Evolutionary conservation across 2,329 filamentous ascomycete genomes (phyloP).

Genomic region (Hymenoscyphus fructigenus): DNA sequence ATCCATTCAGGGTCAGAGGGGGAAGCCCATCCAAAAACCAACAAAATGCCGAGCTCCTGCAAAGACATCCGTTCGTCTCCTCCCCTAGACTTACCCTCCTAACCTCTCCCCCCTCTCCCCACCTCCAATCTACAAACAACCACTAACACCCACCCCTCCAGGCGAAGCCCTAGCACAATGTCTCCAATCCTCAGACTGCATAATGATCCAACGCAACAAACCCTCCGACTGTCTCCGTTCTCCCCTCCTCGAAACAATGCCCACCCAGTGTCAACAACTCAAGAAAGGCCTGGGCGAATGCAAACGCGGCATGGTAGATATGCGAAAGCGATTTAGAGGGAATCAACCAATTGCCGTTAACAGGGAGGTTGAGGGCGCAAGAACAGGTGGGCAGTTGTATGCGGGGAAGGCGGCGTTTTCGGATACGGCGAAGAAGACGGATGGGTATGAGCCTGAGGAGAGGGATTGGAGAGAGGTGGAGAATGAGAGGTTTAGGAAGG

Average conservation of each 20-base stretch:
- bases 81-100: background rate
- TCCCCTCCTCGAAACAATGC: slow-evolving; percentile 78
- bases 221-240: slow-evolving; percentile 85
- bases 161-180: slow-evolving; percentile 90
- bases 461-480: slow-evolving; percentile 64
- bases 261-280: slow-evolving; percentile 86
- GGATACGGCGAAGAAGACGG: slow-evolving; percentile 62
- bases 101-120: background rate
- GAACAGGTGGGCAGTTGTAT: slow-evolving; percentile 67
- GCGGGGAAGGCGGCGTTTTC: slow-evolving; percentile 71
- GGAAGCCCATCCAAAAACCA: background rate
- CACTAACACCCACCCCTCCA: slow-evolving; percentile 41
- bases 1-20: background rate
- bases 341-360: slow-evolving; percentile 77
- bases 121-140: slow-evolving; percentile 3
- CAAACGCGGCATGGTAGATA: slow-evolving; percentile 94
- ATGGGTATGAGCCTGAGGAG: slow-evolving; percentile 63
- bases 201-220: slow-evolving; percentile 85
- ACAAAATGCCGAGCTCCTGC: slow-evolving; percentile 85
- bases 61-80: slow-evolving; percentile 82
- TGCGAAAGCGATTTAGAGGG: slow-evolving; percentile 96
- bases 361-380: slow-evolving; percentile 58
- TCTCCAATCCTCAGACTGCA: slow-evolving; percentile 94
- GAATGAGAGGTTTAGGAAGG: slow-evolving; percentile 57
- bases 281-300: slow-evolving; percentile 93